Conservation (phyloP, 2,329 filamentous ascomycete genomes). For the Canariomyces notabilis region DNA sequence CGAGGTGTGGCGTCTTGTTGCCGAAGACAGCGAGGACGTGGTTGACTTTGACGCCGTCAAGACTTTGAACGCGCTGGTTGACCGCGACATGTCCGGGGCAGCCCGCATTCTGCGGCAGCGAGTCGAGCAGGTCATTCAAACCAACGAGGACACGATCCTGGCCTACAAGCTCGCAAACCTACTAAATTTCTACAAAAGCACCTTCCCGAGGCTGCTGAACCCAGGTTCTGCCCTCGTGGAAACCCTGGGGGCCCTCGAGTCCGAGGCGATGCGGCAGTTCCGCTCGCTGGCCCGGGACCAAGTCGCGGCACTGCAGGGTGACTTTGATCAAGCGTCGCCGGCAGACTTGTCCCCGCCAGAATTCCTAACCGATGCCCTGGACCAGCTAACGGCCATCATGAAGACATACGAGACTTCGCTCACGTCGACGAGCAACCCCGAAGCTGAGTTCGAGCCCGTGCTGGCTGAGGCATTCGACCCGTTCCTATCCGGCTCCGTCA, state of each 20-base stretch:
- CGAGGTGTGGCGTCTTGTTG: slow-evolving; percentile 72
- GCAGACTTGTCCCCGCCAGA: slow-evolving; percentile 71
- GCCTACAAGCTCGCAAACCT: slow-evolving; percentile 89
- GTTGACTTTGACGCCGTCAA: slow-evolving; percentile 71
- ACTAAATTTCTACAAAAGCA: slow-evolving; percentile 80
- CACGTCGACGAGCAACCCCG: slow-evolving; percentile 51
- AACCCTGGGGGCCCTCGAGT: slow-evolving; percentile 62
- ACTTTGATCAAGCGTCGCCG: slow-evolving; percentile 65
- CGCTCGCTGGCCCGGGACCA: slow-evolving; percentile 75
- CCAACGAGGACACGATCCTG: slow-evolving; percentile 82
- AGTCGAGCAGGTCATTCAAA: slow-evolving; percentile 86
- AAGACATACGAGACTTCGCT: slow-evolving; percentile 83
- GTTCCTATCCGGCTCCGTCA: slow-evolving; percentile 71
- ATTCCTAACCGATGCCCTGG: slow-evolving; percentile 75
- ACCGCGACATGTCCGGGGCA: slow-evolving; percentile 76
- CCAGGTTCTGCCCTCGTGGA: slow-evolving; percentile 63
- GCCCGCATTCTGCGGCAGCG: slow-evolving; percentile 81
- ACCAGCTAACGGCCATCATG: slow-evolving; percentile 72
- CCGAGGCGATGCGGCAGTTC: slow-evolving; percentile 78
- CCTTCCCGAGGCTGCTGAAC: slow-evolving; percentile 76
- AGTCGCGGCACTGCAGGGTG: slow-evolving; percentile 66
- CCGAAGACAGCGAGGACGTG: slow-evolving; percentile 50
- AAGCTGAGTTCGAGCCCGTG: slow-evolving; percentile 68
- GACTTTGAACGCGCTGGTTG: slow-evolving; percentile 80
- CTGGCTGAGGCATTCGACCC: slow-evolving; percentile 79